Conservation (phyloP, 805 yeast species). For the Ogataea corticis region DNA sequence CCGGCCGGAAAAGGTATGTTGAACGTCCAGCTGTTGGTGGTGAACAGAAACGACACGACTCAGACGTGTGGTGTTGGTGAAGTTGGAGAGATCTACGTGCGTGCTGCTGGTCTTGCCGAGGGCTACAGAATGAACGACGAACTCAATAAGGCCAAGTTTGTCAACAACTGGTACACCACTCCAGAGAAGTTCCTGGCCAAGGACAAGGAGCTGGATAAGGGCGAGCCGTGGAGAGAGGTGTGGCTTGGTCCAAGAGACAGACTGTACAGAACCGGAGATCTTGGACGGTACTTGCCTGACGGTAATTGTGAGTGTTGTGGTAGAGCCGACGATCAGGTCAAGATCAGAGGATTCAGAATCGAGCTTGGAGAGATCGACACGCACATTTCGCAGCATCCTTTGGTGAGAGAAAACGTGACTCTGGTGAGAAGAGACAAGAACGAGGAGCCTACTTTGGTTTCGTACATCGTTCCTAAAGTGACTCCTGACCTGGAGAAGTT, state of each 20-base stretch:
- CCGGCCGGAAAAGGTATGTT: slow-evolving; percentile 99
- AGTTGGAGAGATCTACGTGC: slow-evolving; percentile 96
- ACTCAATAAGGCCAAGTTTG: slow-evolving; percentile 80
- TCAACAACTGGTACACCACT: slow-evolving; percentile 87
- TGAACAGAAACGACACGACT: slow-evolving; percentile 82
- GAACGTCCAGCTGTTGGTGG: slow-evolving; percentile 91
- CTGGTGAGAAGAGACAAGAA: slow-evolving; percentile 88
- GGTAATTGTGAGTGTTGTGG: slow-evolving; percentile 99
- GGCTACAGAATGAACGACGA: slow-evolving; percentile 94
- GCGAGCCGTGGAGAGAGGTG: slow-evolving; percentile 67
- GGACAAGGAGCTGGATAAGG: slow-evolving; percentile 47
- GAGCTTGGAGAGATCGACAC: slow-evolving; percentile 99
- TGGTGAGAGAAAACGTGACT: slow-evolving; percentile 90
- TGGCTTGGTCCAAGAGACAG: slow-evolving; percentile 97
- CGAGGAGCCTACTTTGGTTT: slow-evolving; percentile 87
- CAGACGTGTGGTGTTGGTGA: slow-evolving; percentile 98
- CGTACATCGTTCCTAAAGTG: slow-evolving; percentile 81
- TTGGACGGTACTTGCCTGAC: slow-evolving; percentile 94
- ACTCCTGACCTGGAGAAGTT: slow-evolving; percentile 46
- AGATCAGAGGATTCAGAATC: slow-evolving; percentile 97
- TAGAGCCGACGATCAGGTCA: slow-evolving; percentile 98
- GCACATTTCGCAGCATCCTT: slow-evolving; percentile 89
- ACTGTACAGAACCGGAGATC: slow-evolving; percentile 93
- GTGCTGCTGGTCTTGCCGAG: slow-evolving; percentile 98
- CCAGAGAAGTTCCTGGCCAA: slow-evolving; percentile 59